phyloP scores from a whole-genome alignment of 2,329 filamentous ascomycete genomes.

The Tolypocladium pustulatum region DNA sequence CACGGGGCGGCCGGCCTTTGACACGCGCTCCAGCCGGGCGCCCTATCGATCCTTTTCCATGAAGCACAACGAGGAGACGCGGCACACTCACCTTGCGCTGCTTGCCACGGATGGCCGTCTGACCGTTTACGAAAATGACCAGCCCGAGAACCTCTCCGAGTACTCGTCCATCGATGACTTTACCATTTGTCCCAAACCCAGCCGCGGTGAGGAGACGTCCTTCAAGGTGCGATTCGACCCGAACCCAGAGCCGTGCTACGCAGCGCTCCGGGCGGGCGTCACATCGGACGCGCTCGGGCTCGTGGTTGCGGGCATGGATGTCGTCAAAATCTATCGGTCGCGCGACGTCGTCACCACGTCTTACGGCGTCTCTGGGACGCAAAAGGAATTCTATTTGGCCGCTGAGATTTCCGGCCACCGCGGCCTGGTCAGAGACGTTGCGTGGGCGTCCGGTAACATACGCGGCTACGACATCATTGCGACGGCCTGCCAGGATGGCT shows the following conservation, averaged over 20 bases:
- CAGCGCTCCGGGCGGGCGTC: constrained; percentile 69
- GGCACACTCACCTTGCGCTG: constrained; percentile 76
- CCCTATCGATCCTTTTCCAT: constrained; percentile 78
- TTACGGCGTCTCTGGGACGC: constrained; percentile 43
- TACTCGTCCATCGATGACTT: constrained; percentile 71
- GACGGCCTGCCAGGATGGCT: constrained; percentile 86
- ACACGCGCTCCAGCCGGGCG: constrained; percentile 43
- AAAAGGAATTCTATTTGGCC: constrained; percentile 76
- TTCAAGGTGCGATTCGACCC: constrained; percentile 86
- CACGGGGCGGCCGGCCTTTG: constrained; percentile 40
- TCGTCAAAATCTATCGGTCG: constrained; percentile 75
- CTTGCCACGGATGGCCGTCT: constrained; percentile 75
- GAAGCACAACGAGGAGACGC: constrained; percentile 66
- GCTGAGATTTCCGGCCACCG: constrained; percentile 64
- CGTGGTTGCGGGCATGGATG: constrained; percentile 77
- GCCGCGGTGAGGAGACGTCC: constrained; percentile 73
- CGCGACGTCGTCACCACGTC: constrained; percentile 42
- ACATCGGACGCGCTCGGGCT: constrained; percentile 68
- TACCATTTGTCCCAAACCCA: constrained; percentile 58
- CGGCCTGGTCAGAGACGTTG: constrained; percentile 73
- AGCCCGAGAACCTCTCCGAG: constrained; percentile 68
- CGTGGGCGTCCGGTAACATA: constrained; percentile 88
- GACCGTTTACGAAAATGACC: constrained; percentile 73
- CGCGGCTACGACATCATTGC: constrained; percentile 84
- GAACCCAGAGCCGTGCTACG: constrained; percentile 71